Base-by-base conservation (phyloP, 495 filamentous ascomycete species). In the Podospora pseudocomata region DNA sequence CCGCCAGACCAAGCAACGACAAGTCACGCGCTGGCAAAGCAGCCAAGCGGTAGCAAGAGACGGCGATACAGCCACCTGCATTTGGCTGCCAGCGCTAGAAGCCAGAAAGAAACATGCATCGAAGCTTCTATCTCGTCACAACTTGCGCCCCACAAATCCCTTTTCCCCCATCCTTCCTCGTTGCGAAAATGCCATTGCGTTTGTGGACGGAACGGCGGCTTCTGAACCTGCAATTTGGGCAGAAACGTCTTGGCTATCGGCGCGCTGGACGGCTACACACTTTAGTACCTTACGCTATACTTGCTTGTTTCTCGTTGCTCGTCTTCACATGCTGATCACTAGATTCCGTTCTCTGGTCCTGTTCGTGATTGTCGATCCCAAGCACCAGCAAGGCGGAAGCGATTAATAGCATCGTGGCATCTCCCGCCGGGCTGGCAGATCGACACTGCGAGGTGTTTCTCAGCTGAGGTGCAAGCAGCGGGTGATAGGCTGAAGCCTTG, bases 121-220 rank as follows among this genome's bases (percentile, higher is more conserved):
- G 30, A 63, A 63, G 30, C 61, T 39, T 63, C 20, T 63, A 49
- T 49, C 39, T 49, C 39, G 2, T 49, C 61, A 16, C 61, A 63
- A 63, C 61, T 63, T 63, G 61, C 61, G 61, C 61, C 61, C 61
- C 61, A 63, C 61, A 63, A n/a, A 1, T 63, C 34, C 32, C 9
- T 9, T 11, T 3, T 63, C 49, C 6, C 59, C 59, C 59, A 26
- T 61, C 59, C 26, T 13, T n/a, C 1, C 23, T 58, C 3, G 6
- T 58, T 13, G 23, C 23, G 18, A 58, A 27, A 20, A 58, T 58
- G 56, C 19, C n/a, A 58, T 20, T 27, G n/a, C 26, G 59, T 61
- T 32, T 32, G 5, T 20, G 27, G 18, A 39, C 30, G 32, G 53
- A 63, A 63, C 61, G 18, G 61, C 13, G 30, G 19, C 32, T n/a